phyloP scores from a whole-genome alignment of 2,329 filamentous ascomycete species.

The Aspergillus eucalypticola region DNA sequence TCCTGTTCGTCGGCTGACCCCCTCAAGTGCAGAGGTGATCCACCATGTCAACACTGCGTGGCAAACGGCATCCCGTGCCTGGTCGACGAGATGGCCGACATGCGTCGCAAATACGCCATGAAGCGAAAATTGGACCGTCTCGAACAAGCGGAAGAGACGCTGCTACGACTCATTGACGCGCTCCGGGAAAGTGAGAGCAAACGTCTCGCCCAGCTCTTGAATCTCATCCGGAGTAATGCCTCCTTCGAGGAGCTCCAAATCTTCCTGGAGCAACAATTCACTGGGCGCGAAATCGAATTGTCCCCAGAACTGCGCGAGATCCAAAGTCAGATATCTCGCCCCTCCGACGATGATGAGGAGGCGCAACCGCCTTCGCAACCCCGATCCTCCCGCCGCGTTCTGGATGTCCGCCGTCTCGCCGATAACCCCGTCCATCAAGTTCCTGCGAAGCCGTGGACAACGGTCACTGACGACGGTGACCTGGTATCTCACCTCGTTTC shows the following conservation, averaged over 20 bases:
- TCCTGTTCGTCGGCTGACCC: background rate
- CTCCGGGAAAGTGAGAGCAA: constrained; percentile 22
- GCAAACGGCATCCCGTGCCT: constrained; percentile 27
- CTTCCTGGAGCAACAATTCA: constrained; percentile 23
- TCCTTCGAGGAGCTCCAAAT: constrained; percentile 24
- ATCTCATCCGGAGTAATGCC: constrained; percentile 29
- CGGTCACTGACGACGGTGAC: constrained; percentile 33
- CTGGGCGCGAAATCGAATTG: constrained; percentile 12
- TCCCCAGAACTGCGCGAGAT: constrained; percentile 21
- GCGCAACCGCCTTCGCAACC: background rate
- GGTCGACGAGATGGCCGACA: constrained; percentile 31
- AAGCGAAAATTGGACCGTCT: constrained; percentile 26
- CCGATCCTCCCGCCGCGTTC: constrained; percentile 15
- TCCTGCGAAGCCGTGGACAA: constrained; percentile 37
- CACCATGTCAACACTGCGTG: constrained; percentile 31
- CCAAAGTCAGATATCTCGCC: constrained; percentile 12
- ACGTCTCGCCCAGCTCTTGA: constrained; percentile 24
- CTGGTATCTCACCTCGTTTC: constrained; percentile 37
- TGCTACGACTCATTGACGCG: constrained; percentile 21
- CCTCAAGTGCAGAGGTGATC: constrained; percentile 29
- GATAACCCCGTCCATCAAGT: constrained; percentile 29
- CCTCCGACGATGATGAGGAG: constrained; percentile 13
- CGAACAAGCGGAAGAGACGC: constrained; percentile 19
- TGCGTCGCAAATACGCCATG: constrained; percentile 29
- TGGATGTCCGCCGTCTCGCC: constrained; percentile 28